These are phyloP conservation scores for Podospora bellae-mahoneyi DNA, from an alignment of 495 filamentous ascomycete species.

Conservation along the genomic window DNA sequence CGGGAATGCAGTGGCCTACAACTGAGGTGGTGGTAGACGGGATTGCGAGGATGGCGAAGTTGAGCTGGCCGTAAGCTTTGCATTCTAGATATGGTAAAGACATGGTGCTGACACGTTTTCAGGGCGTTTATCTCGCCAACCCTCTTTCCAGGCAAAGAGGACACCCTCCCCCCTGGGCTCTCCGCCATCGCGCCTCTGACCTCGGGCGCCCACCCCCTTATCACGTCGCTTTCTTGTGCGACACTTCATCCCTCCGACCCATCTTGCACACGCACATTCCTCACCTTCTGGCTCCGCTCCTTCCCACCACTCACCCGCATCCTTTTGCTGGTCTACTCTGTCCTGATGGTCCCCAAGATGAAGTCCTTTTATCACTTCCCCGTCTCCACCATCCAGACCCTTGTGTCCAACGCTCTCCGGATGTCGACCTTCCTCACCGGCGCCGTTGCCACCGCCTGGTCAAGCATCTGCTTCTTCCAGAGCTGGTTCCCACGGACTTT, in stretches of 20 bases:
- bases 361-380: conserved; percentile 64
- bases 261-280: conserved; percentile 78
- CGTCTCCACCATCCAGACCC: conserved; percentile 56
- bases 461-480: conserved; percentile 81
- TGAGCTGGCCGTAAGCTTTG: conserved; percentile 75
- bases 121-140: conserved; percentile 74
- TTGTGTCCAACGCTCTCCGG: conserved; percentile 61
- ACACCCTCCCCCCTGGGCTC: conserved; percentile 63
- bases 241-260: conserved; percentile 86
- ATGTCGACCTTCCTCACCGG: conserved; percentile 73
- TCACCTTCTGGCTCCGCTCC: conserved; percentile 75
- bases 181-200: conserved; percentile 71
- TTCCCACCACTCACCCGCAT: conserved; percentile 76
- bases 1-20: conserved; percentile 66
- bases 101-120: conserved; percentile 18
- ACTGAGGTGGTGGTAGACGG: conserved; percentile 75
- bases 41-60: conserved; percentile 70
- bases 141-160: conserved; percentile 67
- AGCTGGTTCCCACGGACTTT: conserved; percentile 66
- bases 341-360: conserved; percentile 62
- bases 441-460: conserved; percentile 78
- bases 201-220: conserved; percentile 77
- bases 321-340: conserved; percentile 66
- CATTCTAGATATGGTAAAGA: background rate
- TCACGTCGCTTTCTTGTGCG: conserved; percentile 80